Percentiles rank a stretch among this genome's conserved stretches.
These are phyloP conservation scores for Xylaria telfairii DNA, from an alignment of 495 filamentous ascomycete genomes.

Conservation along the genomic window DNA sequence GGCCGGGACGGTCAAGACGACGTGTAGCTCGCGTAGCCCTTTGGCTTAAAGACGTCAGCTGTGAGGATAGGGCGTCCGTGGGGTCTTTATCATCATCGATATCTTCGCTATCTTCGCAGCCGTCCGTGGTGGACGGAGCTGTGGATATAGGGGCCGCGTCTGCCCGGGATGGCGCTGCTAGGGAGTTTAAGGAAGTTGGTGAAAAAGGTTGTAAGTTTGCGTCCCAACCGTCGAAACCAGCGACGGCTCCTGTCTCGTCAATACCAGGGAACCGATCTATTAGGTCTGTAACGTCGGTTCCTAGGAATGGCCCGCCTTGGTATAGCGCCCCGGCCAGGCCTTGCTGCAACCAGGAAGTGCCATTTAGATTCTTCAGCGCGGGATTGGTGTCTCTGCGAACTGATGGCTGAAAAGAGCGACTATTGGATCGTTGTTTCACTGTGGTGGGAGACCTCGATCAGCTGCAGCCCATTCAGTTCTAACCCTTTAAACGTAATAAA, in stretches of 20 bases:
- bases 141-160: constrained; percentile 1
- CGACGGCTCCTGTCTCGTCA: background rate
- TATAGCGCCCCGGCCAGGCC: background rate
- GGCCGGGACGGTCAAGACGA: background rate
- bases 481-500: no score
- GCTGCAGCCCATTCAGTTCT: background rate
- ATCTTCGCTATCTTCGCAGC: background rate
- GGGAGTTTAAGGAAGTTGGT: background rate
- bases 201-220: background rate
- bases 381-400: background rate
- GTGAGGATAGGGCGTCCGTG: background rate
- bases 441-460: background rate
- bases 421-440: background rate
- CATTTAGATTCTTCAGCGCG: background rate
- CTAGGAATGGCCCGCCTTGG: background rate
- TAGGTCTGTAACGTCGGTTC: background rate
- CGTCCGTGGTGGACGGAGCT: background rate
- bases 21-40: background rate
- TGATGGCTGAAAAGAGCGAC: background rate
- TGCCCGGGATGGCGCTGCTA: background rate
- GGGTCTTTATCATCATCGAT: background rate
- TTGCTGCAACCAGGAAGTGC: background rate
- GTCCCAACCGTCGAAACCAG: background rate
- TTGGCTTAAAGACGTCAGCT: background rate
- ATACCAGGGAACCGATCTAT: background rate